Evolutionary conservation across 257 asterid genomes (phyloP), one percentile per base, ranked within the genome.

Genomic region (Lithospermum erythrorhizon): DNA sequence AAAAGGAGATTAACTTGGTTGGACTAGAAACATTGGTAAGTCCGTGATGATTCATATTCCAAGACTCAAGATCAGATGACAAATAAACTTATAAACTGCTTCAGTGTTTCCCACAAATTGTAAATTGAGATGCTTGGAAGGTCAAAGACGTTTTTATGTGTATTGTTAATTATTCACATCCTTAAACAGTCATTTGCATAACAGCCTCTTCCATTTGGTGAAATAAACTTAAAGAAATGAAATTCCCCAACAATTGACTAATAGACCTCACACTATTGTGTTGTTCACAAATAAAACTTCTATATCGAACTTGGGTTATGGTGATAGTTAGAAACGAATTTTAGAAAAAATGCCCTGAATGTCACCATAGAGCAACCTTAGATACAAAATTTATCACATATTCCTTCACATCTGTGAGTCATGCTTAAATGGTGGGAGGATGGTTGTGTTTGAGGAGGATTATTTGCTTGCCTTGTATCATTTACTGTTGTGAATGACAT

Each of bases 11-110:
- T 60, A 82, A 72, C 62, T 71, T 78, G 70, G 71, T 70, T 53
- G 89, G 87, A 67, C 70, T 82, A 48, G 82, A 82, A 70, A 77
- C 94, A 52, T 62, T 84, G 84, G 86, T 84, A 82, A 60, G 83
- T 64, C 23, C 19, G 37, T 18, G 9, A 19, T 58, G 9, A 20
- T n/a, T 49, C n/a, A 49, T 52, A 51, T 51, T 10, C 55, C 55
- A 51, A 19, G 21, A n/a, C n/a, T n/a, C 18, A 51, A 10, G 17
- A 21, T n/a, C 19, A 19, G 29, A 41, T 25, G 65, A 22, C 48
- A 61, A 13, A 21, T 37, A 41, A 11, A 41, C 49, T n/a, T n/a
- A n/a, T n/a, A n/a, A n/a, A n/a, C n/a, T n/a, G n/a, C n/a, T 41
- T 17, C 16, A 41, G 49, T 11, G 16, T 41, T 41, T 41, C 18